Base-by-base conservation (phyloP, 148 eudicot genomes). In the Vaccinium corymbosum region DNA sequence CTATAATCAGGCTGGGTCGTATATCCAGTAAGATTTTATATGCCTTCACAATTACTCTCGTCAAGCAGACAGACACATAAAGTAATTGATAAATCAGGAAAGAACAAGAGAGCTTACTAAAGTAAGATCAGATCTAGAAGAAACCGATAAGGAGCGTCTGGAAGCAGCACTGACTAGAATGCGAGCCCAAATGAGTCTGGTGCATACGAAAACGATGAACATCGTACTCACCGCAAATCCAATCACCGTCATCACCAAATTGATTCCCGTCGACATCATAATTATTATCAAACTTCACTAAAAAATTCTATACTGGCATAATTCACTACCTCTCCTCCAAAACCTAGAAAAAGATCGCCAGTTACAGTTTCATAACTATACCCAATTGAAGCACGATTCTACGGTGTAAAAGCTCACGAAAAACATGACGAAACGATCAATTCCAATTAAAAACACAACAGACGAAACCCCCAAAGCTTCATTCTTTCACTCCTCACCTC, bases 201-300 rank as follows among this genome's bases (percentile, higher is more conserved):
- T 93, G 80, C 99, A 96, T 0, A 96, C 95, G 86, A 96, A 96
- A 19, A 96, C 97, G 64, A 96, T 96, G 83, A 96, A 96, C 87
- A 94, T 82, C 53, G 91, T 91, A 84, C 98, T 96, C 12, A 96
- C 94, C 20, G 92, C 85, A 80, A 96, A 94, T 49, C 95, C 98
- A 76, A 94, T 93, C 85, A 94, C 98, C 73, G 98, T 96, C 99
- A 96, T 96, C 87, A 96, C 99, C 87, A 94, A 87, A 84, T 96
- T 94, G 78, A 90, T 87, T 66, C 93, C 93, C 19, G 92, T 85
- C 53, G 98, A 92, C 32, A 86, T 84, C 92, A 94, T 35, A 2
- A 35, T 94, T 80, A 61, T 46, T 12, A 20, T 52, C 46, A 22
- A 25, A 78, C 46, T 62, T 29, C 29, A n/a, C 9, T 59, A 5